Evolutionary conservation across 2,329 filamentous ascomycete genomes (phyloP).

Genomic region (Aspergillus japonicus): DNA sequence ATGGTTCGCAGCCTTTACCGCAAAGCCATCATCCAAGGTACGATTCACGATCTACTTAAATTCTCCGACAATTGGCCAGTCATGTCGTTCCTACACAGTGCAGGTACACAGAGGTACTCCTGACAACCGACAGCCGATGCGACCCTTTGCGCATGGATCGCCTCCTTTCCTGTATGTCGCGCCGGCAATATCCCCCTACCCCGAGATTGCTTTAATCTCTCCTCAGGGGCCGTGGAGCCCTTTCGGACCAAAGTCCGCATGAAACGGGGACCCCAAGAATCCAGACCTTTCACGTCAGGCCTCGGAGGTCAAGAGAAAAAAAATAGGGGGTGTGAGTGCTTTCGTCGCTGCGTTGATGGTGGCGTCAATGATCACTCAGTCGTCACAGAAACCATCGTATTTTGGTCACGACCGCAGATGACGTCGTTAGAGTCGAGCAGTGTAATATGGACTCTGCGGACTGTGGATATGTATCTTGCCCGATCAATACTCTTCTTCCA

Average conservation of each 20-base stretch:
- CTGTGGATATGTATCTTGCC: not conserved
- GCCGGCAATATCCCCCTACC: conserved; percentile 1
- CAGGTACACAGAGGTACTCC: not conserved
- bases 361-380: conserved; percentile 7
- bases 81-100: not conserved
- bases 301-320: not conserved
- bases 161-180: not conserved
- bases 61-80: not conserved
- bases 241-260: not conserved
- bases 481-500: not conserved
- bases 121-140: not conserved
- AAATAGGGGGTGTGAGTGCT: not conserved
- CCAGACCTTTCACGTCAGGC: not conserved
- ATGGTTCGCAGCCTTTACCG: not conserved
- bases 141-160: not conserved
- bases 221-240: not conserved
- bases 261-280: conserved; percentile 5
- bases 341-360: conserved; percentile 2
- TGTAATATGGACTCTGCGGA: not conserved
- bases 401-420: not conserved
- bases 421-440: not conserved
- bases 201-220: conserved; percentile 7
- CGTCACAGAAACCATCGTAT: conserved; percentile 1
- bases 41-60: not conserved
- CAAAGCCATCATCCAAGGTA: not conserved